Conservation (phyloP, 148 eudicot species). For the Tetragonia tetragonoides region DNA sequence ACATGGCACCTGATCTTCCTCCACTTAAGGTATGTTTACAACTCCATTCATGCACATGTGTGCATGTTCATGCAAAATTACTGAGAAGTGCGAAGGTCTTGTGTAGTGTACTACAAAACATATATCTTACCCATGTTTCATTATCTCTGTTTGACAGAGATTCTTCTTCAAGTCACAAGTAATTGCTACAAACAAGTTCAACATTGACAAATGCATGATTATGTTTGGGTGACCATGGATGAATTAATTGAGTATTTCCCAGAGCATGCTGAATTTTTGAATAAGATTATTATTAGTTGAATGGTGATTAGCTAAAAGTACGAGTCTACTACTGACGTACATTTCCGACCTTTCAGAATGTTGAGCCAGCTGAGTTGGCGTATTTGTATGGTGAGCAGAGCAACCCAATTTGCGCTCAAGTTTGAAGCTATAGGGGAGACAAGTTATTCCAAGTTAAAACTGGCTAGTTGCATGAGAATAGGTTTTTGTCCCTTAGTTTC, state of each 20-base stretch:
- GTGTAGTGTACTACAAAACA: neutral
- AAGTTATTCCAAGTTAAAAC: constrained; percentile 6
- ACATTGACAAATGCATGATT: constrained; percentile 63
- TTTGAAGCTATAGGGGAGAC: neutral
- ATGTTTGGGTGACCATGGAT: constrained; percentile 85
- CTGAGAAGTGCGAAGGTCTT: neutral
- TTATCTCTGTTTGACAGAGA: constrained; percentile 37
- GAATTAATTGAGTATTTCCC: constrained; percentile 84
- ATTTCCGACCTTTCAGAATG: neutral
- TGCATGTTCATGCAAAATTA: neutral
- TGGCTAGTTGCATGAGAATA: neutral
- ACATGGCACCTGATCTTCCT: constrained; percentile 32
- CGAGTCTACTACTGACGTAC: neutral
- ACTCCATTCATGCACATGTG: neutral
- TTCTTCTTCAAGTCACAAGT: constrained; percentile 97
- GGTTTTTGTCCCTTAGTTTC: neutral
- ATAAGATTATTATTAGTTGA: constrained; percentile 78
- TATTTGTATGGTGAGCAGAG: neutral
- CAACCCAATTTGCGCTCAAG: neutral
- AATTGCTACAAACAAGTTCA: constrained; percentile 58
- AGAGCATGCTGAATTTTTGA: constrained; percentile 66
- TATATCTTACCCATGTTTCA: constrained; percentile 7
- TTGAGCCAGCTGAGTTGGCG: neutral
- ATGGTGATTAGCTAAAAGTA: neutral
- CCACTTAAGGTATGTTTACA: constrained; percentile 47